Percentiles rank a stretch among this genome's conserved stretches.
These are phyloP conservation scores for Corallochytrium limacisporum DNA, from an alignment of 78 protist species.

Conservation along the genomic window DNA sequence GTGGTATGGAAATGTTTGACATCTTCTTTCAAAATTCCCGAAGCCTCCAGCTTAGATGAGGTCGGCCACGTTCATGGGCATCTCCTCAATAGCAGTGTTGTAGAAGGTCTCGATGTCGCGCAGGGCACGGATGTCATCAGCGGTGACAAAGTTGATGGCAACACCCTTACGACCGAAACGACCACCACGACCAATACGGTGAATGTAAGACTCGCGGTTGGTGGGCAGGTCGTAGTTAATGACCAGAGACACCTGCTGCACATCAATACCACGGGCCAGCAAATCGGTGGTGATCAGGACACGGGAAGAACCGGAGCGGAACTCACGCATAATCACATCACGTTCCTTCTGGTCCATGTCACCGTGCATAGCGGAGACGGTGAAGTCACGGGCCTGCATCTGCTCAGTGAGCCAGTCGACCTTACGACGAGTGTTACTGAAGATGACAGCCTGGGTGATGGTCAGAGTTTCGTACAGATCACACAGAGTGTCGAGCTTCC, in stretches of 20 bases:
- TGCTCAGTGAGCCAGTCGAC: slow-evolving; percentile 90
- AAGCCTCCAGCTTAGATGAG: slow-evolving; percentile 12
- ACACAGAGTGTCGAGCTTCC: slow-evolving; percentile 94
- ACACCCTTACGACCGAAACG: slow-evolving; percentile 98
- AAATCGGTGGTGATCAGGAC: slow-evolving; percentile 98
- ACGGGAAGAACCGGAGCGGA: slow-evolving; percentile 90
- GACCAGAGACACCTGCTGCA: slow-evolving; percentile 94
- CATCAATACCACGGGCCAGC: slow-evolving; percentile 97
- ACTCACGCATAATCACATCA: slow-evolving; percentile 85
- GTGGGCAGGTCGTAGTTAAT: slow-evolving; percentile 97
- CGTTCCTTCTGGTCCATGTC: slow-evolving; percentile 93
- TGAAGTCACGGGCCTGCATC: slow-evolving; percentile 66
- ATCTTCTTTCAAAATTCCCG: too few species aligned
- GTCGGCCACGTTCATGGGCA: slow-evolving; percentile 80
- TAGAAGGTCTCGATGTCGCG: slow-evolving; percentile 86
- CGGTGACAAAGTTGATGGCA: slow-evolving; percentile 96
- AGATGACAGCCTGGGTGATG: slow-evolving; percentile 60
- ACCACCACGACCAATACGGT: slow-evolving; percentile 95
- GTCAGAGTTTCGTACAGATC: slow-evolving; percentile 91
- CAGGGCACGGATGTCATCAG: slow-evolving; percentile 73
- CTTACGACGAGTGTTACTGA: slow-evolving; percentile 51
- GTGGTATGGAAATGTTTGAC: too few species aligned
- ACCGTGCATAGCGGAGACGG: slow-evolving; percentile 80
- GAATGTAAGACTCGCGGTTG: slow-evolving; percentile 96
- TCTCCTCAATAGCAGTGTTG: slow-evolving; percentile 82